Evolutionary conservation across 768 basidiomycete species (phyloP).

Genomic region (Calocera viscosa): DNA sequence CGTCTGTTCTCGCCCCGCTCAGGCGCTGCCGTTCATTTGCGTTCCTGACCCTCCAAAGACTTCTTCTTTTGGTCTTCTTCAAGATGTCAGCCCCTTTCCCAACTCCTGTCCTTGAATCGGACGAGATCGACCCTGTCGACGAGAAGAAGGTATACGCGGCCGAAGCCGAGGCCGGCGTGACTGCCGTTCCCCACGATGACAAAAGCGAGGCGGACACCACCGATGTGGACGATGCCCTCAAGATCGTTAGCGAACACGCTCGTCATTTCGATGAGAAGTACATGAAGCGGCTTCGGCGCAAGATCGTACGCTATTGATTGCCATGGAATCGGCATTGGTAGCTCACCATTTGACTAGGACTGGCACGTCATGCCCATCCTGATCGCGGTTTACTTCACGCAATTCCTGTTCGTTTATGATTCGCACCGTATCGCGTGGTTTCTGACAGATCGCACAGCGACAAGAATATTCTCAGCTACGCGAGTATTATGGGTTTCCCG

Average conservation of each 20-base stretch:
- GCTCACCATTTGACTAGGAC: neutral
- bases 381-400: constrained; percentile 3
- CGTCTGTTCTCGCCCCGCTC: neutral
- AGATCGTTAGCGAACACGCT: neutral
- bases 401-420: neutral
- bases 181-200: neutral
- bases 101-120: neutral
- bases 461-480: constrained; percentile 1
- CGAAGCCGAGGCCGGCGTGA: neutral
- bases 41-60: neutral
- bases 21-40: neutral
- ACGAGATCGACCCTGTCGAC: neutral
- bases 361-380: constrained; percentile 7
- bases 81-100: neutral
- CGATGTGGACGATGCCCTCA: constrained; percentile 1
- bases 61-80: neutral
- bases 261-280: constrained; percentile 5
- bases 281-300: neutral
- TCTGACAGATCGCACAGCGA: neutral
- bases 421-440: neutral
- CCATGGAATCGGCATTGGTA: neutral
- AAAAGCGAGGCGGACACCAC: neutral
- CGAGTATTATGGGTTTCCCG: constrained; percentile 50
- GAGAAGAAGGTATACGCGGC: neutral
- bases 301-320: neutral